Evolutionary conservation across 2,329 filamentous ascomycete genomes (phyloP).

Genomic region (Phialemonium atrogriseum): DNA sequence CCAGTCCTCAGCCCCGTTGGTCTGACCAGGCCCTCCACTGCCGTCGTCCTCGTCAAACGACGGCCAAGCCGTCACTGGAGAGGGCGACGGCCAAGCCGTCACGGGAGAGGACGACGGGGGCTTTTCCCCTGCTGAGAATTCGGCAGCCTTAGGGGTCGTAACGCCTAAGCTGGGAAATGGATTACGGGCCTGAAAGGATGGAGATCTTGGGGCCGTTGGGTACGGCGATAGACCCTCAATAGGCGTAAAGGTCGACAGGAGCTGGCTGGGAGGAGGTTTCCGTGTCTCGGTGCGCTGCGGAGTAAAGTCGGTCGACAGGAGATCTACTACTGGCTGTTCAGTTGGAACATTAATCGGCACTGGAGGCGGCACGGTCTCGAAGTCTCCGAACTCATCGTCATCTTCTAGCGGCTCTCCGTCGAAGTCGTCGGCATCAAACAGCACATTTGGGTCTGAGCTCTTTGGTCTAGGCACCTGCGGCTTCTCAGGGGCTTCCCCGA

Average conservation of each 20-base stretch:
- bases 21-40: conserved; percentile 5
- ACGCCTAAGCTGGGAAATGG: conserved; percentile 42
- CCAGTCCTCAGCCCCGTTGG: conserved; percentile 35
- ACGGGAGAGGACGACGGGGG: conserved; percentile 29
- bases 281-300: conserved; percentile 7
- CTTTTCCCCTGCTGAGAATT: conserved; percentile 23
- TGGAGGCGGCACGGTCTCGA: conserved; percentile 16
- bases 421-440: conserved; percentile 61
- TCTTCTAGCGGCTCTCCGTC: conserved; percentile 26
- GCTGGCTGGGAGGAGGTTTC: conserved; percentile 17
- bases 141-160: conserved; percentile 29
- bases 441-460: conserved; percentile 40
- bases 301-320: conserved; percentile 7
- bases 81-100: conserved; percentile 31
- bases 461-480: conserved; percentile 10
- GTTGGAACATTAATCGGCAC: conserved; percentile 3
- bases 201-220: conserved; percentile 40
- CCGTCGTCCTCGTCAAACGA: conserved; percentile 18
- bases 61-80: conserved; percentile 39
- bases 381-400: conserved; percentile 35
- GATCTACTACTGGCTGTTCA: conserved; percentile 10
- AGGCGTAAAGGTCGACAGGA: conserved; percentile 24
- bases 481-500: conserved; percentile 4
- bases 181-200: conserved; percentile 44
- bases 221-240: conserved; percentile 25